Conservation (phyloP, 768 basidiomycete genomes). For the Chlorophyllum brunneum region DNA sequence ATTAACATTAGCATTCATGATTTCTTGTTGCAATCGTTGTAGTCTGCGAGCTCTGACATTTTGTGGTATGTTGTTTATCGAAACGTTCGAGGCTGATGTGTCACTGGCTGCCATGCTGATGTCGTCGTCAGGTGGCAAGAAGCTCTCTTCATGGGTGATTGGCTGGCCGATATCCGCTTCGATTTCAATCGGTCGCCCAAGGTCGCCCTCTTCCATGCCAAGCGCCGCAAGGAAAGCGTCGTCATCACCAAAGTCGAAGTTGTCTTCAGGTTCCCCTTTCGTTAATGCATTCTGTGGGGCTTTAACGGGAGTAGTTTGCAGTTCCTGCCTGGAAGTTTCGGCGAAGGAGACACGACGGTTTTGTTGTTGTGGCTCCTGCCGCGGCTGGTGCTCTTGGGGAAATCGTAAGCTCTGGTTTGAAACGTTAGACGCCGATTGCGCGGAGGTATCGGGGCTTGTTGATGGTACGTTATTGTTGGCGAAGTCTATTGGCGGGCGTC, state of each 20-base stretch:
- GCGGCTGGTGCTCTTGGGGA: slow-evolving; percentile 10
- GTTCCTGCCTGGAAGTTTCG: slow-evolving; percentile 5
- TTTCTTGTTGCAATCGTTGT: slow-evolving; percentile 2
- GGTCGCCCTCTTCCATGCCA: slow-evolving; percentile 44
- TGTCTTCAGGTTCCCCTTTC: slow-evolving; percentile 14
- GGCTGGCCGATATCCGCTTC: slow-evolving; percentile 29
- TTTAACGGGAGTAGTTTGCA: background rate
- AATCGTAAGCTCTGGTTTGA: background rate
- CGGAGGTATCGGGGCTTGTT: slow-evolving; percentile 14
- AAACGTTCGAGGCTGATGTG: background rate
- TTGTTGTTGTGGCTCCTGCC: background rate
- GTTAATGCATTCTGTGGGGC: background rate
- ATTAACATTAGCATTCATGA: slow-evolving; percentile 6
- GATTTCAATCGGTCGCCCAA: slow-evolving; percentile 42
- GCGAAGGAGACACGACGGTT: slow-evolving; percentile 14
- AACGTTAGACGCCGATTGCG: background rate
- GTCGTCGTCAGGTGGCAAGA: slow-evolving; percentile 1
- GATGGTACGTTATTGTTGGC: slow-evolving; percentile 24
- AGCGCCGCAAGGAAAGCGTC: slow-evolving; percentile 59
- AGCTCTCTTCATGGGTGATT: slow-evolving; percentile 33
- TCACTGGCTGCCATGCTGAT: background rate
- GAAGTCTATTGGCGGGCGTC: slow-evolving; percentile 23
- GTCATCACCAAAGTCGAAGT: slow-evolving; percentile 58
- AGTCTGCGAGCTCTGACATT: background rate
- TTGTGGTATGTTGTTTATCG: background rate